Percentiles rank a stretch among this genome's conserved stretches.
Conservation (phyloP, 2,329 filamentous ascomycete genomes). For the Bipolaris cookei region DNA sequence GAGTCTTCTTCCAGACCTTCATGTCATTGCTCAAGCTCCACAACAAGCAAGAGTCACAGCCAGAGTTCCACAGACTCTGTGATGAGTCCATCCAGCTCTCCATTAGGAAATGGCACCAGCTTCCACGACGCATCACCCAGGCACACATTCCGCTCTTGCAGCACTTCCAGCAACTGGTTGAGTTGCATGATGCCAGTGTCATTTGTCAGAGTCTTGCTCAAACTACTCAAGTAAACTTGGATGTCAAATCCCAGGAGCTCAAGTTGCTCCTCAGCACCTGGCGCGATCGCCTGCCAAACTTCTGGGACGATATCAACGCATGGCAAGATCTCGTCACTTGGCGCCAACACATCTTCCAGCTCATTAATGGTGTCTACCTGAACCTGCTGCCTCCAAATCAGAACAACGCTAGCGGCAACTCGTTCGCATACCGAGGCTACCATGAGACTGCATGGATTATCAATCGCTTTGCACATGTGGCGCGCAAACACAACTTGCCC, state of each 20-base stretch:
- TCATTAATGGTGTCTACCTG: conserved; percentile 95
- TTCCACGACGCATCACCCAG: conserved; percentile 91
- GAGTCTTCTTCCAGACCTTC: conserved; percentile 98
- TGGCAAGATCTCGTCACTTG: conserved; percentile 99
- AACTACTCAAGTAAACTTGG: conserved; percentile 84
- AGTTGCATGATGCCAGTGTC: conserved; percentile 95
- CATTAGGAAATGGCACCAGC: conserved; percentile 97
- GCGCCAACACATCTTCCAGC: conserved; percentile 97
- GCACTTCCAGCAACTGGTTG: conserved; percentile 97
- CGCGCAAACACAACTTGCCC: conserved; percentile 92
- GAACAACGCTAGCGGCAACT: conserved; percentile 80
- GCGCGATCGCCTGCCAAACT: conserved; percentile 93
- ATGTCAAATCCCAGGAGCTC: conserved; percentile 92
- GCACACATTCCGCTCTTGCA: conserved; percentile 94
- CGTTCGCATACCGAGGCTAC: conserved; percentile 94
- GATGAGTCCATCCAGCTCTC: conserved; percentile 98
- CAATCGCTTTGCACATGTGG: conserved; percentile 97
- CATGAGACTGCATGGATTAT: conserved; percentile 99
- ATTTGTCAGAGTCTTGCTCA: conserved; percentile 90
- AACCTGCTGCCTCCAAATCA: conserved; percentile 79
- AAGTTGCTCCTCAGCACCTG: conserved; percentile 93
- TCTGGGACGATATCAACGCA: conserved; percentile 99
- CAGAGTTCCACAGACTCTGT: conserved; percentile 86
- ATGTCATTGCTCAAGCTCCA: conserved; percentile 96
- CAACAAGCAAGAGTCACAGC: conserved; percentile 78